These are phyloP conservation scores for Dioscorea cayenensis DNA, from an alignment of 116 monocot genomes.

Conservation along the genomic window DNA sequence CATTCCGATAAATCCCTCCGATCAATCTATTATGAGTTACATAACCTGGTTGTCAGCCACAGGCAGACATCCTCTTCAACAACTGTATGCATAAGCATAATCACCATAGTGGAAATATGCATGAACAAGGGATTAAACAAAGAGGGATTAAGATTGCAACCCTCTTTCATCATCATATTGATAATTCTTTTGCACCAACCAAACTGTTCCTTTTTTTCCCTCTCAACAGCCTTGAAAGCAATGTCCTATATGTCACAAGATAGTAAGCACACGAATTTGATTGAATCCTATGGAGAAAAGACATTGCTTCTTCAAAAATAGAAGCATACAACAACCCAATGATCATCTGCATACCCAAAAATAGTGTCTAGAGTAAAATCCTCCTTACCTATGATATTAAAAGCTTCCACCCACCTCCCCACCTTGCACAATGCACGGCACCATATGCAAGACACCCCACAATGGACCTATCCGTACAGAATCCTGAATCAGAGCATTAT, in stretches of 20 bases:
- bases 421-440: slow-evolving; percentile 59
- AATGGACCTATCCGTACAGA: slow-evolving; percentile 53
- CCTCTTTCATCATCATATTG: slow-evolving; percentile 85
- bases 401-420: slow-evolving; percentile 78
- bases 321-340: slow-evolving; percentile 85
- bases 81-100: slow-evolving; percentile 76
- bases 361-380: slow-evolving; percentile 65
- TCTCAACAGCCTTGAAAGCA: slow-evolving; percentile 76
- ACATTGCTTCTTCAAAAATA: slow-evolving; percentile 85
- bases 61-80: slow-evolving; percentile 65
- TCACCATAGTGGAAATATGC: slow-evolving; percentile 67
- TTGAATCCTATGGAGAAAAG: slow-evolving; percentile 78
- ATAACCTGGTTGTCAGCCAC: slow-evolving; percentile 67
- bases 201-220: slow-evolving; percentile 48
- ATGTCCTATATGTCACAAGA: slow-evolving; percentile 68
- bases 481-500: slow-evolving; percentile 66
- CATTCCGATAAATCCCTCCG: slow-evolving; percentile 74
- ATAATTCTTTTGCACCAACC: slow-evolving; percentile 95
- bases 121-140: slow-evolving; percentile 87
- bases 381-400: slow-evolving; percentile 66
- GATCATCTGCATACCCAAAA: slow-evolving; percentile 83
- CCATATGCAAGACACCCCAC: slow-evolving; percentile 49
- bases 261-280: slow-evolving; percentile 65
- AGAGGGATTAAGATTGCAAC: slow-evolving; percentile 56
- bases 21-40: slow-evolving; percentile 87